Conservation (phyloP, 441 rosid genomes). For the Euphorbia corollata region DNA sequence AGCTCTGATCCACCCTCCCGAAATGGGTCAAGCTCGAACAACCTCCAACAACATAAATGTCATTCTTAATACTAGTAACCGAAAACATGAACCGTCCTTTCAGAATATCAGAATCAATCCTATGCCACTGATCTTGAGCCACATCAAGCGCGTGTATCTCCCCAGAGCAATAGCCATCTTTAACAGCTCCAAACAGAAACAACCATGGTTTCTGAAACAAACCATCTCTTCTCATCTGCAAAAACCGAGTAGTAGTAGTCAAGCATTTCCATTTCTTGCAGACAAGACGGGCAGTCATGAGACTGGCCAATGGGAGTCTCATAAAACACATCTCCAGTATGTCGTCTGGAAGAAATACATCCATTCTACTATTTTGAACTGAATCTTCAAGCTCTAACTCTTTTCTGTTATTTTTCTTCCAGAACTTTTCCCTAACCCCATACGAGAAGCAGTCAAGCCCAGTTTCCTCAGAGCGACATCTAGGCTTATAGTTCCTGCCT, state of each 20-base stretch:
- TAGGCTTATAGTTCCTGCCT: slow-evolving; percentile 45
- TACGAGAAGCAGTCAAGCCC: slow-evolving; percentile 80
- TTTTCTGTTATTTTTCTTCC: slow-evolving; percentile 61
- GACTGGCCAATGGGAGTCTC: slow-evolving; percentile 72
- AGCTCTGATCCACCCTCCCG: slow-evolving; percentile 71
- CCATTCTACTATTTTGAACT: slow-evolving; percentile 42
- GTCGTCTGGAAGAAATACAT: slow-evolving; percentile 77
- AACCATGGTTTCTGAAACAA: slow-evolving; percentile 73
- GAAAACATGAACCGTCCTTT: slow-evolving; percentile 87
- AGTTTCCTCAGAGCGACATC: slow-evolving; percentile 65
- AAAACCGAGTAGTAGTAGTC: slow-evolving; percentile 59
- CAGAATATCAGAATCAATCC: slow-evolving; percentile 54
- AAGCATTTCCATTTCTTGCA: slow-evolving; percentile 87
- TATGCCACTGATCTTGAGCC: slow-evolving; percentile 71
- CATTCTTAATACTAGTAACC: slow-evolving; percentile 61
- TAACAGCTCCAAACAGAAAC: slow-evolving; percentile 78
- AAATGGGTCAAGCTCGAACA: slow-evolving; percentile 60
- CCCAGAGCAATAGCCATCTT: slow-evolving; percentile 71
- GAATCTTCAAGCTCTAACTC: slow-evolving; percentile 40
- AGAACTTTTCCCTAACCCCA: slow-evolving; percentile 73
- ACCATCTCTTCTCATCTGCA: slow-evolving; percentile 65
- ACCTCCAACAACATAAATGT: slow-evolving; percentile 76
- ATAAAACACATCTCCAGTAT: slow-evolving; percentile 84
- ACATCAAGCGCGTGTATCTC: slow-evolving; percentile 76
- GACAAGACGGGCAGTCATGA: slow-evolving; percentile 82